Percentiles rank a stretch among this genome's conserved stretches.
Evolutionary conservation across 768 basidiomycete genomes (phyloP).

Genomic region (Thelephora aurantiotincta): DNA sequence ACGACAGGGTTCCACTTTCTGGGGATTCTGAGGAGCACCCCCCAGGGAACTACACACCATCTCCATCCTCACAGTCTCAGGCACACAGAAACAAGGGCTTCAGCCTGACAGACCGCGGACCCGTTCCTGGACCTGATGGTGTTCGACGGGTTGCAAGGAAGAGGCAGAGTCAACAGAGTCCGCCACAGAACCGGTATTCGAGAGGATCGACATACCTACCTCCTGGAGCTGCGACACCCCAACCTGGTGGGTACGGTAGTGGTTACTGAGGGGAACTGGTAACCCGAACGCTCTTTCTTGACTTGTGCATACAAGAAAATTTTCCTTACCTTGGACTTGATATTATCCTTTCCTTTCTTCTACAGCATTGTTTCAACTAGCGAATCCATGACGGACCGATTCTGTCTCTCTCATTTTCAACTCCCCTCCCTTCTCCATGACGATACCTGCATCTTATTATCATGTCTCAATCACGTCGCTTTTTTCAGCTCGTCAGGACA

Average conservation of each 20-base stretch:
- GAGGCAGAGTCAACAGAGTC: constrained; percentile 44
- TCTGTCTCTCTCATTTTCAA: no score
- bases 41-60: constrained; percentile 6
- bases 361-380: no score
- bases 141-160: constrained; percentile 69
- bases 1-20: constrained; percentile 14
- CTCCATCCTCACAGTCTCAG: constrained; percentile 7
- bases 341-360: neutral
- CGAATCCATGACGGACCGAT: no score
- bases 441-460: no score
- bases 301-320: neutral
- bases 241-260: constrained; percentile 6
- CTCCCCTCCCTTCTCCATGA: no score
- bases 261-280: constrained; percentile 6
- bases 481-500: no score
- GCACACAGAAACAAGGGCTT: constrained; percentile 38
- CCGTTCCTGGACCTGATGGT: constrained; percentile 63
- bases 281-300: neutral
- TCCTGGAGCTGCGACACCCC: constrained; percentile 54
- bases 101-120: constrained; percentile 70
- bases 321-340: neutral
- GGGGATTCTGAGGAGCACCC: constrained; percentile 24
- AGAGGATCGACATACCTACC: constrained; percentile 46
- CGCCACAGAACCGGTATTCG: constrained; percentile 59
- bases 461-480: no score